Evolutionary conservation across 2,329 filamentous ascomycete genomes (phyloP).

Genomic region (Fonsecaea nubica): DNA sequence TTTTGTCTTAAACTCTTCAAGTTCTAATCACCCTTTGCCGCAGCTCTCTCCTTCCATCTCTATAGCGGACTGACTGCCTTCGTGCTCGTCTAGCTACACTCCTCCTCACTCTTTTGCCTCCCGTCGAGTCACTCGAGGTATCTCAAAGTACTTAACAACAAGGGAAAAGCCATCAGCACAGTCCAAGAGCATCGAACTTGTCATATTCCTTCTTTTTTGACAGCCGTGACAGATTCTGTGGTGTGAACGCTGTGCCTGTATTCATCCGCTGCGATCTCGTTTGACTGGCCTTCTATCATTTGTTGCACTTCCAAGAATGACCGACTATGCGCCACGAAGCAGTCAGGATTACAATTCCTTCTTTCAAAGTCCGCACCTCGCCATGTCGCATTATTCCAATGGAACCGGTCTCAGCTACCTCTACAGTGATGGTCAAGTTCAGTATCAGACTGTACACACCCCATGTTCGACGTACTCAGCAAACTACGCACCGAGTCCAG

Average conservation of each 20-base stretch:
- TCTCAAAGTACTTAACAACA: slow-evolving; percentile 6
- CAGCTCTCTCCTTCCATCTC: background rate
- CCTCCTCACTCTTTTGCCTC: background rate
- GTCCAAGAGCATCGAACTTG: slow-evolving; percentile 23
- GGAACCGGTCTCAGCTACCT: slow-evolving; percentile 40
- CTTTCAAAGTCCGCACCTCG: slow-evolving; percentile 34
- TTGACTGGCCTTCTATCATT: slow-evolving; percentile 31
- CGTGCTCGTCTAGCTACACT: background rate
- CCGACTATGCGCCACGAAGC: slow-evolving; percentile 49
- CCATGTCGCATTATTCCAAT: slow-evolving; percentile 43
- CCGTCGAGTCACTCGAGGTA: slow-evolving; percentile 3
- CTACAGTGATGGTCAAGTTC: slow-evolving; percentile 38
- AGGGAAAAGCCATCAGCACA: slow-evolving; percentile 12
- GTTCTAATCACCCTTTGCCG: background rate
- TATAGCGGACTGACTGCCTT: background rate
- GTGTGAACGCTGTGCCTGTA: slow-evolving; percentile 24
- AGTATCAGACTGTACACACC: slow-evolving; percentile 41
- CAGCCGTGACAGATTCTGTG: slow-evolving; percentile 32
- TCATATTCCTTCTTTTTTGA: slow-evolving; percentile 31
- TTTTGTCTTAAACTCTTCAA: slow-evolving; percentile 17
- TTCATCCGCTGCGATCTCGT: slow-evolving; percentile 25
- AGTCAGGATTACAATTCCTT: slow-evolving; percentile 45
- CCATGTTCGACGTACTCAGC: slow-evolving; percentile 48
- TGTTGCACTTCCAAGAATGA: slow-evolving; percentile 44
- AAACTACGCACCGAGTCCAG: slow-evolving; percentile 47